Conservation (phyloP, 108 stramenopile genomes). For the Nitzschia sp. region DNA sequence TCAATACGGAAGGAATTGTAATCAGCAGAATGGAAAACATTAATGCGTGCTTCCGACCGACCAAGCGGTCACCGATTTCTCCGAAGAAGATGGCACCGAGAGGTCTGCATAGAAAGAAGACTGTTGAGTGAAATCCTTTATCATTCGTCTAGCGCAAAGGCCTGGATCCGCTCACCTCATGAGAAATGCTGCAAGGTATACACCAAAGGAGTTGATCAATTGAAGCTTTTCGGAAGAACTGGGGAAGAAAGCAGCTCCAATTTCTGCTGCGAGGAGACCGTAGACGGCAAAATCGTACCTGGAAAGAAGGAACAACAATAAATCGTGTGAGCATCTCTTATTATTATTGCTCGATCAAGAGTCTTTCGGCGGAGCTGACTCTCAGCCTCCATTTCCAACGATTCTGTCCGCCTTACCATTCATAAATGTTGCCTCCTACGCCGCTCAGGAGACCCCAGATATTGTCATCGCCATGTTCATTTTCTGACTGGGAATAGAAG, state of each 20-base stretch:
- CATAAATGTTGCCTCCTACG: conserved; percentile 70
- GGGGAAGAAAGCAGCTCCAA: conserved; percentile 80
- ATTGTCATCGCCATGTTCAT: conserved; percentile 66
- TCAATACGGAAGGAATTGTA: conserved; percentile 77
- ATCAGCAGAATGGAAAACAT: conserved; percentile 69
- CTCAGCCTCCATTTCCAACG: background rate
- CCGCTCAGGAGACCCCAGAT: conserved; percentile 76
- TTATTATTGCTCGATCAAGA: background rate
- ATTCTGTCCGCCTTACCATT: conserved; percentile 49
- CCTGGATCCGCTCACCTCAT: conserved; percentile 66
- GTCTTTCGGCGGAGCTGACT: background rate
- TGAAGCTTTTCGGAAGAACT: conserved; percentile 54
- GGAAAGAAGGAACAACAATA: conserved; percentile 4
- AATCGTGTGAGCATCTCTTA: conserved; percentile 5
- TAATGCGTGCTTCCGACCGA: conserved; percentile 70
- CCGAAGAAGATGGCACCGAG: conserved; percentile 69
- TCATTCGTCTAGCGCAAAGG: no score
- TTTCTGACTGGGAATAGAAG: conserved; percentile 57
- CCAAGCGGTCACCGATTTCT: conserved; percentile 67
- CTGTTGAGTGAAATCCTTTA: background rate
- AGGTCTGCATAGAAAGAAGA: conserved; percentile 22
- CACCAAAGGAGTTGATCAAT: conserved; percentile 76
- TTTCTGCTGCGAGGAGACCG: conserved; percentile 78
- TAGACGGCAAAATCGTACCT: conserved; percentile 93
- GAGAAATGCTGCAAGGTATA: conserved; percentile 88